Conservation (phyloP, 345 rosid species). For the Microcos paniculata region DNA sequence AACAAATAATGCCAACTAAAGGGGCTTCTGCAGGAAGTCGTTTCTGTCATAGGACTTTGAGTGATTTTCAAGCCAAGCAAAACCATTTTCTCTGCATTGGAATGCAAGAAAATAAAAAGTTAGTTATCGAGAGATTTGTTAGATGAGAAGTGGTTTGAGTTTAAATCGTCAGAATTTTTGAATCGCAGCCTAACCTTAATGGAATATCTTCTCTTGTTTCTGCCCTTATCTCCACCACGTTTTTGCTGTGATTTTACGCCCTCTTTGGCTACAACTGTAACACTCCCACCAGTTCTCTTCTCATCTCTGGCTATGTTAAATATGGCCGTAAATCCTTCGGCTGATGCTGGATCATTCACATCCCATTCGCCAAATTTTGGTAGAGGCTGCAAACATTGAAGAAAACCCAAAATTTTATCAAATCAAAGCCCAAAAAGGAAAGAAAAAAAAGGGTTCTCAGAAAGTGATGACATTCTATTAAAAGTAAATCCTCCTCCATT, state of each 20-base stretch:
- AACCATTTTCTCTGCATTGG: conserved; percentile 84
- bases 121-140: not conserved
- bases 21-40: not conserved
- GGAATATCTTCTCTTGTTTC: conserved; percentile 58
- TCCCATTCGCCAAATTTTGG: conserved; percentile 99
- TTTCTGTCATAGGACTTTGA: not conserved
- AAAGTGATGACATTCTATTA: not conserved
- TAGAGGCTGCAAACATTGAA: conserved; percentile 36
- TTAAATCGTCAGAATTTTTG: not conserved
- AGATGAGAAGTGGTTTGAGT: not conserved
- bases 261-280: conserved; percentile 57
- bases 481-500: no score
- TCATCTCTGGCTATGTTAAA: conserved; percentile 97
- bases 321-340: conserved; percentile 93
- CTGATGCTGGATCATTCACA: conserved; percentile 97
- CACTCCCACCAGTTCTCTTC: conserved; percentile 83
- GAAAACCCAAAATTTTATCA: not conserved
- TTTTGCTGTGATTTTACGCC: conserved; percentile 34
- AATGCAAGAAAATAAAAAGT: not conserved
- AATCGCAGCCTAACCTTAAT: not conserved
- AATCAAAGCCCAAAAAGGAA: not conserved
- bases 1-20: not conserved
- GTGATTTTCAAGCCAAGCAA: conserved; percentile 51
- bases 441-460: not conserved
- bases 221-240: conserved; percentile 54